phyloP scores from a whole-genome alignment of 2,329 filamentous ascomycete genomes.

The Epichloe aotearoae region DNA sequence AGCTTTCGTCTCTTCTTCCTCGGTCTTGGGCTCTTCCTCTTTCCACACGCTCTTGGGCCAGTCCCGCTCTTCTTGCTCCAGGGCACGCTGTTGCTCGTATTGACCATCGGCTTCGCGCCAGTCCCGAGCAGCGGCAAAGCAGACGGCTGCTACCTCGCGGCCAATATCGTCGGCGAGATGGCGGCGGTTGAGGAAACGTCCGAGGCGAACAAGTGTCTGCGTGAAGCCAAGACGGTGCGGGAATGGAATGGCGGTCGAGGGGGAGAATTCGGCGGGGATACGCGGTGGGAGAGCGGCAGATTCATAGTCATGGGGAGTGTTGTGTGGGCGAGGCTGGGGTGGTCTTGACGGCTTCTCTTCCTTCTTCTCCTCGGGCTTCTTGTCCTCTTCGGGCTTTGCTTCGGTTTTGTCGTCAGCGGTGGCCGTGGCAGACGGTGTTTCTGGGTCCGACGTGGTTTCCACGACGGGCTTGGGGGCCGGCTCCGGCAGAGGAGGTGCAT shows the following conservation, averaged over 20 bases:
- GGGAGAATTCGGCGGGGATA: slow-evolving; percentile 59
- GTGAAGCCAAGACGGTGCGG: slow-evolving; percentile 88
- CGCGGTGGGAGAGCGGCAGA: slow-evolving; percentile 48
- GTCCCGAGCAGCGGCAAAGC: slow-evolving; percentile 48
- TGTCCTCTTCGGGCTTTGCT: slow-evolving; percentile 25
- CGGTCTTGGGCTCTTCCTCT: slow-evolving; percentile 28
- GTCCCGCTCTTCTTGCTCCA: slow-evolving; percentile 61
- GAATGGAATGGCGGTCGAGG: slow-evolving; percentile 59
- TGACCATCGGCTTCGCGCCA: slow-evolving; percentile 30
- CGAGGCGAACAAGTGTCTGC: slow-evolving; percentile 75
- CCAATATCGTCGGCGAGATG: slow-evolving; percentile 79
- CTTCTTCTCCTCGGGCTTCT: slow-evolving; percentile 27
- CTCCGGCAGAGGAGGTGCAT: slow-evolving; percentile 36
- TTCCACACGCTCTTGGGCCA: slow-evolving; percentile 75
- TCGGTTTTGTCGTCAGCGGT: slow-evolving; percentile 11
- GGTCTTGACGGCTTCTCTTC: slow-evolving; percentile 42
- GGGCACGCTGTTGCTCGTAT: slow-evolving; percentile 35
- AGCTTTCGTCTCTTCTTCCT: slow-evolving; percentile 25
- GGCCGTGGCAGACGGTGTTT: slow-evolving; percentile 4
- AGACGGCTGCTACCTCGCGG: slow-evolving; percentile 73
- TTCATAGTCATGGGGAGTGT: slow-evolving; percentile 58
- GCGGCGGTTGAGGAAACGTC: slow-evolving; percentile 77
- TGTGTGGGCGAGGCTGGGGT: slow-evolving; percentile 59
- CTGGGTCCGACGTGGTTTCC: slow-evolving; percentile 9
- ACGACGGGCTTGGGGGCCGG: slow-evolving; percentile 11